phyloP scores from a whole-genome alignment of 2,329 filamentous ascomycete species.

The Neurospora crassa region DNA sequence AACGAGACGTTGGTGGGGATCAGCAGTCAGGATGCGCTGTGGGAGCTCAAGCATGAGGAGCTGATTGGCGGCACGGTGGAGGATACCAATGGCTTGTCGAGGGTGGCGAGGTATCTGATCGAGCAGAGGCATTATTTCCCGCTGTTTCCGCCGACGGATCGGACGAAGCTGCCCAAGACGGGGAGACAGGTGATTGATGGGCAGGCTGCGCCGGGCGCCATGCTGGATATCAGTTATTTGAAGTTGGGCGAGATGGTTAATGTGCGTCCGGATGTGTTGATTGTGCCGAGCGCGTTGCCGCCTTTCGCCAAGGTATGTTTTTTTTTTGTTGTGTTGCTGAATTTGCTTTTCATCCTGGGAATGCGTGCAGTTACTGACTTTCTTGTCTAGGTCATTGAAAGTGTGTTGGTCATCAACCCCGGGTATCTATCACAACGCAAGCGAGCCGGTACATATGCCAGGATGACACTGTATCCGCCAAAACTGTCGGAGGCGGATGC shows the following conservation, averaged over 20 bases:
- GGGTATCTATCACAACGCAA: constrained; percentile 77
- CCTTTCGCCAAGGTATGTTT: constrained; percentile 74
- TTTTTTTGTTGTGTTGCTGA: neutral
- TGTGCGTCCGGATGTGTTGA: constrained; percentile 72
- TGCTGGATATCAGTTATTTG: constrained; percentile 74
- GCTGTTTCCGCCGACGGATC: constrained; percentile 69
- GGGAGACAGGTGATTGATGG: constrained; percentile 37
- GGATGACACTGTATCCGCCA: constrained; percentile 64
- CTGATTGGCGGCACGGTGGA: constrained; percentile 45
- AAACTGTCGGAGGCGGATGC: constrained; percentile 48
- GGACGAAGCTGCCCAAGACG: constrained; percentile 56
- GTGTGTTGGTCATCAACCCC: constrained; percentile 83
- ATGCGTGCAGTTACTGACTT: constrained; percentile 8
- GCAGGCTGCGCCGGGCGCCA: constrained; percentile 59
- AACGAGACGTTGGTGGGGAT: constrained; percentile 82
- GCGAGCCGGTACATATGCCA: constrained; percentile 77
- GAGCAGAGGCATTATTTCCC: constrained; percentile 90
- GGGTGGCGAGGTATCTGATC: constrained; percentile 69
- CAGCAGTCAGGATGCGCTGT: constrained; percentile 75
- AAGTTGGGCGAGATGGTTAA: constrained; percentile 88
- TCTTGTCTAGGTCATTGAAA: constrained; percentile 66
- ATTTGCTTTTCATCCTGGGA: neutral
- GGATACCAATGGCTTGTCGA: constrained; percentile 53
- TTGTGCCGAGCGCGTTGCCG: constrained; percentile 73
- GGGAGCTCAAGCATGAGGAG: constrained; percentile 71